Evolutionary conservation across 1,139 yeast genomes (phyloP), one percentile per base, ranked within the genome.

Genomic region (Kodamaea derodonti): DNA sequence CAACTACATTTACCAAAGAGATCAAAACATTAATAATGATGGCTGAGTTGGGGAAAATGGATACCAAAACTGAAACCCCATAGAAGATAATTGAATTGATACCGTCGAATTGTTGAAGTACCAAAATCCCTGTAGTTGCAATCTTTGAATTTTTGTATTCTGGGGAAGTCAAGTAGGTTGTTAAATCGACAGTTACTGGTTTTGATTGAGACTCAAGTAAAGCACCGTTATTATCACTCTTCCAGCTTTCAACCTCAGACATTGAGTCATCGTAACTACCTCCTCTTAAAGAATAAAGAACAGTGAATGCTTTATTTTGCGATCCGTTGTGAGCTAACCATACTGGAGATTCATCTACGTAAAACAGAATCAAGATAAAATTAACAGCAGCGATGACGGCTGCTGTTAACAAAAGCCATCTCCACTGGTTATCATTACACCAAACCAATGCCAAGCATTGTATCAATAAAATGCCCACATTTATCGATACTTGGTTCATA

Each of bases 21-120:
- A 92, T 82, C 35, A 80, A 56, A 48, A 92, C 80, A 52, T 87
- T 88, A 41, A 88, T 76, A 22, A 70, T 49, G 8, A 84, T 74
- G 3, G 96, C 83, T 38, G 76, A 69, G 14, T 72, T 62, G 2
- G 97, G 96, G 46, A 85, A 72, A 3, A 84, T 66, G 6, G 76
- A 65, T 14, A 82, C 70, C 36, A 92, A 68, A 3, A 90, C 84
- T 6, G 86, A 76, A 3, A 88, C 96, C 3, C 98, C 97, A 55
- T 90, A 92, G 55, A 90, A 87, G 17, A 90, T 78, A 41, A 92
- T 87, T 1, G 95, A 79, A 58, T 92, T 92, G 53, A 92, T 85
- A 18, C 98, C 98, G 48, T 90, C 80, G 42, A 90, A 76, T 55
- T 92, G 98, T 60, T 92, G 97, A 20, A 90, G 81, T n/a, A 81